Percentiles rank a stretch among this genome's conserved stretches.
phyloP scores from a whole-genome alignment of 1,284 basidiomycete genomes.

The Ustilago tritici region DNA sequence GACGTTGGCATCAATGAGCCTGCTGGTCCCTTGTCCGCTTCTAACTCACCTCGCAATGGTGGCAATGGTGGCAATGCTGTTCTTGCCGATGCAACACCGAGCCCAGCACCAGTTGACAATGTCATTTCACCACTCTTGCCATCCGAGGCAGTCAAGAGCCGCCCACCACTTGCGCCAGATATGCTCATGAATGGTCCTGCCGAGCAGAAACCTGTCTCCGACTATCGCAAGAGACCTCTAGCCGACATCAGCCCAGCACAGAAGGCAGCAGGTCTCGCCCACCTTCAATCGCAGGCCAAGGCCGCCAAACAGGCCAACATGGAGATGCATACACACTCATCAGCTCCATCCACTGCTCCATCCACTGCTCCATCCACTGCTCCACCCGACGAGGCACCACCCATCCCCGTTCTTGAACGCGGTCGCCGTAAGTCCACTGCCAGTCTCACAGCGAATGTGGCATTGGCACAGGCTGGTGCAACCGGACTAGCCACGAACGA shows the following conservation, averaged over 20 bases:
- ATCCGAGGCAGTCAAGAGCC: constrained; percentile 17
- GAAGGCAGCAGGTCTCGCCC: constrained; percentile 47
- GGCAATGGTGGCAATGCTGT: constrained; percentile 9
- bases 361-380: constrained; percentile 21
- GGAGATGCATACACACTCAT: constrained; percentile 16
- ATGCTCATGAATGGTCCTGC: constrained; percentile 38
- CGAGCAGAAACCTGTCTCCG: constrained; percentile 53
- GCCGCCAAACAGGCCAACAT: constrained; percentile 17
- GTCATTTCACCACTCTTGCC: constrained; percentile 59
- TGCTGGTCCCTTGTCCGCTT: background rate
- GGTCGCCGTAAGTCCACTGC: constrained; percentile 47
- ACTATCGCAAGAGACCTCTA: constrained; percentile 57
- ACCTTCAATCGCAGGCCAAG: constrained; percentile 42
- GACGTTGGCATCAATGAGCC: constrained; percentile 12
- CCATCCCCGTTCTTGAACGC: constrained; percentile 37
- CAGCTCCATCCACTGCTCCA: constrained; percentile 20
- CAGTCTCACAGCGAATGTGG: constrained; percentile 43
- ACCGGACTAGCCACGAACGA: constrained; percentile 3
- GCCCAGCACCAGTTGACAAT: constrained; percentile 31
- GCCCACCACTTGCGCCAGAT: constrained; percentile 15
- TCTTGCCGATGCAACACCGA: background rate
- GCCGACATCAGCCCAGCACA: constrained; percentile 49
- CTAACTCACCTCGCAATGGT: constrained; percentile 11
- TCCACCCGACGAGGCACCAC: constrained; percentile 31
- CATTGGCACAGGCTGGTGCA: constrained; percentile 34